Percentiles rank a stretch among this genome's conserved stretches.
Conservation (phyloP, 2,329 filamentous ascomycete genomes). For the Dothidotthia symphoricarpi region DNA sequence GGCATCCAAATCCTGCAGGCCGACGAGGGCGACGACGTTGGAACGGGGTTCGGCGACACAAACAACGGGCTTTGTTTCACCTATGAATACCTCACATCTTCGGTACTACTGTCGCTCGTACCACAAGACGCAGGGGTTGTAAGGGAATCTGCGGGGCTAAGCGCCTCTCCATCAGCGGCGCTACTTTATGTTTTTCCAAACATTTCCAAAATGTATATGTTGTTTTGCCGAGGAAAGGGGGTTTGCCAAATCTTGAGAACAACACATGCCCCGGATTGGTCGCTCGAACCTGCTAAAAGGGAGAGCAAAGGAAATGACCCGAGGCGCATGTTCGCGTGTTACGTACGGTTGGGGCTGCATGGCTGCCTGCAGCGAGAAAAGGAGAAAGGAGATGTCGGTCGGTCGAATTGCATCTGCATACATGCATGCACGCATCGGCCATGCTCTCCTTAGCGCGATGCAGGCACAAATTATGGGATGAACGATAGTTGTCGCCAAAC, state of each 20-base stretch:
- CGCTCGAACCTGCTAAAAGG: conserved; percentile 4
- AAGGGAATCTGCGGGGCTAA: too few relatives aligned
- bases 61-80: conserved; percentile 34
- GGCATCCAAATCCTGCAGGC: conserved; percentile 26
- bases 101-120: conserved; percentile 19
- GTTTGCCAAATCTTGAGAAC: too few relatives aligned
- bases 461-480: too few relatives aligned
- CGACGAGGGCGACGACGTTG: conserved; percentile 15
- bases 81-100: conserved; percentile 17
- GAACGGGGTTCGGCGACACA: conserved; percentile 21
- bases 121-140: conserved; percentile 1
- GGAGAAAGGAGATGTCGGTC: conserved; percentile 10
- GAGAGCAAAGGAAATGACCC: conserved; percentile 18
- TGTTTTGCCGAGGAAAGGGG: too few relatives aligned
- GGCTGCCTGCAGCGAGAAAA: conserved; percentile 19
- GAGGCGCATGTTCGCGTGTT: conserved; percentile 16
- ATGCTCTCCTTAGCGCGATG: conserved; percentile 3
- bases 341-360: conserved; percentile 15
- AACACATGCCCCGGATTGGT: too few relatives aligned
- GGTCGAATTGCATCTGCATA: conserved; percentile 14
- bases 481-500: too few relatives aligned
- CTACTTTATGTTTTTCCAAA: too few relatives aligned
- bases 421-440: conserved; percentile 31
- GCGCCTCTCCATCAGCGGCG: too few relatives aligned
- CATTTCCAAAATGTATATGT: too few relatives aligned